Conservation (phyloP, 805 yeast genomes). For the Cyberlindnera euphorbiiphila region DNA sequence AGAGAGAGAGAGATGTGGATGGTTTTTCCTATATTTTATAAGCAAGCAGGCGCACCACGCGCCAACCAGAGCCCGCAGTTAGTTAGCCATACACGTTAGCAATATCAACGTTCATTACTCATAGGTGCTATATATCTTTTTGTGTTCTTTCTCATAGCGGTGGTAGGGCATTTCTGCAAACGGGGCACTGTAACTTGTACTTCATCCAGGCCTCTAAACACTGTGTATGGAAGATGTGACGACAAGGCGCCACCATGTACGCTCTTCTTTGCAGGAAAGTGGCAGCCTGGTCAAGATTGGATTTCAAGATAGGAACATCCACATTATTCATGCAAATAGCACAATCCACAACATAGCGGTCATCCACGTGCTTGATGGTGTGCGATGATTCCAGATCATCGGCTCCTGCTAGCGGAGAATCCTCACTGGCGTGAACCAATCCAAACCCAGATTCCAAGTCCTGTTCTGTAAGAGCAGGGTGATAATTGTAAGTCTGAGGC, state of each 20-base stretch:
- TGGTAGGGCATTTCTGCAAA: constrained; percentile 81
- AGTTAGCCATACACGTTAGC: no score
- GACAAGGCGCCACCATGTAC: constrained; percentile 87
- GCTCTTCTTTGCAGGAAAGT: constrained; percentile 32
- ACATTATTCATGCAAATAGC: constrained; percentile 86
- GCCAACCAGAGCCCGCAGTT: no score
- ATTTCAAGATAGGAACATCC: constrained; percentile 46
- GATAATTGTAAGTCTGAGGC: constrained; percentile 85
- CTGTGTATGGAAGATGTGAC: constrained; percentile 84
- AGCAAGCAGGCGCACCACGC: no score
- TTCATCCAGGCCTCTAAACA: constrained; percentile 94
- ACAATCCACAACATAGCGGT: constrained; percentile 63
- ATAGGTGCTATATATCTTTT: no score
- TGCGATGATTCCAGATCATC: constrained; percentile 25
- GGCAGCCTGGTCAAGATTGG: constrained; percentile 24
- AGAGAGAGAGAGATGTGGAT: no score
- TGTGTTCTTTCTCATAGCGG: constrained; percentile 67
- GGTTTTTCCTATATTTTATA: no score
- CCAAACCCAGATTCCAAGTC: constrained; percentile 65
- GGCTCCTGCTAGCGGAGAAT: constrained; percentile 15
- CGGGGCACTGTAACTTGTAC: constrained; percentile 89
- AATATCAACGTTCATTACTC: no score
- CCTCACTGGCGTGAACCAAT: constrained; percentile 25
- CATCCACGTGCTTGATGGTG: constrained; percentile 30
- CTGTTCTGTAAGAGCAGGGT: constrained; percentile 53